These are phyloP conservation scores for Dendrobium chrysotoxum DNA, from an alignment of 106 monocot species.

Conservation along the genomic window DNA sequence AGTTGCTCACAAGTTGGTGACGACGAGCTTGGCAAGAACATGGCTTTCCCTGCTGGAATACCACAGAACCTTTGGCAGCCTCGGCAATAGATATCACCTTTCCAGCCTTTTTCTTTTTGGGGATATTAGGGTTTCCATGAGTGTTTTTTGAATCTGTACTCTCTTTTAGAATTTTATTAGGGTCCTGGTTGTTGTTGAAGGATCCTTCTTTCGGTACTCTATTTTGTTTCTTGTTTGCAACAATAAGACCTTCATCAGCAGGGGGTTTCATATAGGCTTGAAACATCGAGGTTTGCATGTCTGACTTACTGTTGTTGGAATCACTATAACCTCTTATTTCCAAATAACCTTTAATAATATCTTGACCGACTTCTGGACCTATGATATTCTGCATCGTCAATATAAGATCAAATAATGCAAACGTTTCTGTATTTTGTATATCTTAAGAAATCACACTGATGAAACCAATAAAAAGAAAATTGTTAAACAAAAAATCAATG, in stretches of 20 bases:
- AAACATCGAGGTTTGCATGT: constrained; percentile 17
- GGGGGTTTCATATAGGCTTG: constrained; percentile 56
- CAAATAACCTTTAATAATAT: constrained; percentile 68
- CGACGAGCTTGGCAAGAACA: constrained; percentile 93
- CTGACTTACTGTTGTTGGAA: constrained; percentile 13
- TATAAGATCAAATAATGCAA: neutral
- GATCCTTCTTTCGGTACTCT: constrained; percentile 34
- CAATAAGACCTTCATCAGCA: constrained; percentile 18
- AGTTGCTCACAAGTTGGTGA: constrained; percentile 92
- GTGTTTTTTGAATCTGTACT: constrained; percentile 22
- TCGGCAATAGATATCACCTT: constrained; percentile 79
- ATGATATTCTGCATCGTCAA: constrained; percentile 74
- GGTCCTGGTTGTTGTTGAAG: constrained; percentile 9
- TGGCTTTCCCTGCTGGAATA: constrained; percentile 87
- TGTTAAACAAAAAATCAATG: neutral
- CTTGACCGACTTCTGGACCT: constrained; percentile 59
- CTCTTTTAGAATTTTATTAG: constrained; percentile 28
- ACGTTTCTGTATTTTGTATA: neutral
- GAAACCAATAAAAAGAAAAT: constrained; percentile 2
- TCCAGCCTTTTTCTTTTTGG: constrained; percentile 71
- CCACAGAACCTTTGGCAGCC: constrained; percentile 78
- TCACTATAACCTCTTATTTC: constrained; percentile 55
- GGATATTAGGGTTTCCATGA: constrained; percentile 16
- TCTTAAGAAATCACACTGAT: neutral
- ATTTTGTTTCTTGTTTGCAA: constrained; percentile 49